These are phyloP conservation scores for Mycena sp. DNA, from an alignment of 1,284 basidiomycete genomes.

Conservation along the genomic window DNA sequence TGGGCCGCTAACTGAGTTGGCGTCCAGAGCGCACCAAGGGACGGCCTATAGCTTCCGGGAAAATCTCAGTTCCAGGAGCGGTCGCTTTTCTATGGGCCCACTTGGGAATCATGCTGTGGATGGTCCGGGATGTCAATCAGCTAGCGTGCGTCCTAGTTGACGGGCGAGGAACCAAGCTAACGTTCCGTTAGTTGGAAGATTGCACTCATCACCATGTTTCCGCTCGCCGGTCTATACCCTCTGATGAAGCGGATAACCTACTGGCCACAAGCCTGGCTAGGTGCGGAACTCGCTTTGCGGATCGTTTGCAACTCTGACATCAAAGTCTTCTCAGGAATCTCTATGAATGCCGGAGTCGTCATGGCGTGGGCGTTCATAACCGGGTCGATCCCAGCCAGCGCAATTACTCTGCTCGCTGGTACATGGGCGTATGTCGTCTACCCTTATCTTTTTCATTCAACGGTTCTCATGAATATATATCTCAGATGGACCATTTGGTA, in stretches of 20 bases:
- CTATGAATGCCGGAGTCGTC: constrained; percentile 36
- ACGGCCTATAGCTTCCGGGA: constrained; percentile 58
- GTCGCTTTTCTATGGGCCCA: constrained; percentile 25
- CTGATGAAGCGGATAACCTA: constrained; percentile 41
- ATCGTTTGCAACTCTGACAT: background rate
- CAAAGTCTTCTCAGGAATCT: constrained; percentile 24
- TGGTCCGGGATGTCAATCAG: constrained; percentile 21
- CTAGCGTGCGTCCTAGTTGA: constrained; percentile 14
- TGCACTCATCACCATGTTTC: constrained; percentile 26
- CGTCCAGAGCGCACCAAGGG: constrained; percentile 55
- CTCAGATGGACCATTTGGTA: constrained; percentile 75
- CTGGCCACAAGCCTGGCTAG: constrained; percentile 42
- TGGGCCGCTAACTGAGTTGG: background rate
- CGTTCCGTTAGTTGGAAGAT: constrained; percentile 22
- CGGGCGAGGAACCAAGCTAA: background rate
- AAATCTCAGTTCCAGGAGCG: constrained; percentile 27
- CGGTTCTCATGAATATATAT: constrained; percentile 35
- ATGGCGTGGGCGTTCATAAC: constrained; percentile 42
- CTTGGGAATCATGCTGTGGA: constrained; percentile 16
- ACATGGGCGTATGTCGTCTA: constrained; percentile 56
- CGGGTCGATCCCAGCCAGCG: constrained; percentile 48
- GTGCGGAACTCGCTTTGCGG: constrained; percentile 19
- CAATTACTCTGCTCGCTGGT: constrained; percentile 50
- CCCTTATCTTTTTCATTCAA: background rate
- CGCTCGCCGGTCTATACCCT: constrained; percentile 34